phyloP scores from a whole-genome alignment of 2,329 filamentous ascomycete species.

The Ilyonectria robusta region DNA sequence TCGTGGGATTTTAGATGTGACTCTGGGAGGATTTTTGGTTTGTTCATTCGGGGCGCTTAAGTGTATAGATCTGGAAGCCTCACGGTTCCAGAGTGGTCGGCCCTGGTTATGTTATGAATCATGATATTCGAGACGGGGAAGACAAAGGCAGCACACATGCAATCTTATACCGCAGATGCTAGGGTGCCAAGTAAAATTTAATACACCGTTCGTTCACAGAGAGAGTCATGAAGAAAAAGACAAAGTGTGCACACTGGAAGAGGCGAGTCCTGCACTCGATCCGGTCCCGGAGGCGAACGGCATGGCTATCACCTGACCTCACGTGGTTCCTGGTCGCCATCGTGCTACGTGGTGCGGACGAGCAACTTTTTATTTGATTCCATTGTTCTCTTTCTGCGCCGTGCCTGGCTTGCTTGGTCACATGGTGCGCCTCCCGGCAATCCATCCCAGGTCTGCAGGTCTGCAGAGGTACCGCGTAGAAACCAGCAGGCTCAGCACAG shows the following conservation, averaged over 20 bases:
- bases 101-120: slow-evolving; percentile 2
- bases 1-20: not conserved
- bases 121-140: not conserved
- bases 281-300: not conserved
- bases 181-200: not conserved
- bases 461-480: too few relatives aligned
- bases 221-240: not conserved
- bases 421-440: slow-evolving; percentile 12
- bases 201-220: too few relatives aligned
- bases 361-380: slow-evolving; percentile 9
- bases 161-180: not conserved
- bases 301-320: slow-evolving; percentile 33
- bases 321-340: slow-evolving; percentile 27
- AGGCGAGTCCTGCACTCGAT: not conserved
- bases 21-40: not conserved
- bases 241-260: not conserved
- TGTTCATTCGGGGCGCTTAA: not conserved
- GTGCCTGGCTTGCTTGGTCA: slow-evolving; percentile 13
- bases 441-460: too few relatives aligned
- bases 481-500: not conserved
- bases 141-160: not conserved
- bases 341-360: slow-evolving; percentile 28
- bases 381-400: not conserved
- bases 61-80: slow-evolving; percentile 21
- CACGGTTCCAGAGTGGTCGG: slow-evolving; percentile 1